Base-by-base conservation (phyloP, 2,329 filamentous ascomycete species). In the Cordyceps javanica region DNA sequence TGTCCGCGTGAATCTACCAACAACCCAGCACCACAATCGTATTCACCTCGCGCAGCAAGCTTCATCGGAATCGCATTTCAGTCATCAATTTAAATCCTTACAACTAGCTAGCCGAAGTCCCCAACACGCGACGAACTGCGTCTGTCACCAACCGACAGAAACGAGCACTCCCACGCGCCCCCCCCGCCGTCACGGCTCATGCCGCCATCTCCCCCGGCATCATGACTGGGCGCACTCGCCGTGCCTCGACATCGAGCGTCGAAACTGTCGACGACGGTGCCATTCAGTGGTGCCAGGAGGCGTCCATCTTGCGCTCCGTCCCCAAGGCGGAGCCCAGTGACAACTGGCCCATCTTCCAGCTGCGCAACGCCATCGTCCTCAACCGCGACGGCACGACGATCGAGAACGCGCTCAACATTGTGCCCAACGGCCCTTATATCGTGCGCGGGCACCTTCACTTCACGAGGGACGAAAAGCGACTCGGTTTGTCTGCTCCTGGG, bases 301-400 rank as follows among this genome's bases (percentile, higher is more conserved):
- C 65, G 13, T 69, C 68, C 0, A 67, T 75, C 36, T 60, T 75
- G 19, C 67, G 65, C 44, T 64, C 65, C 4, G 60, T 66, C 8
- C 52, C 63, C 13, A 67, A 63, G 38, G 60, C 61, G 11, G 62
- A 67, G 10, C 62, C 75, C 55, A 67, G 72, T 13, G 74, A 82
- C 63, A 71, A 82, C 16, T 88, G 83, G 77, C 82, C 85, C 3
- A 78, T 78, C 50, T 89, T 88, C 66, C 73, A 82, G 6, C 74
- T 91, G 42, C 75, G 68, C 51, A 78, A 89, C 65, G 86, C 81
- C 38, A 75, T 81, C 19, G 77, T 90, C n/a, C 78, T 82, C 61
- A 72, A 74, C 50, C 76, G 72, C 48, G 76, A 85, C 62, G 79
- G 81, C 30, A 69, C 70, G 28, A 77, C 77, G n/a, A 67, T 82